Evolutionary conservation across 164 flowering plant genomes (phyloP), one percentile per base, ranked within the genome.

Genomic region (grape (Vitis vinifera)): DNA sequence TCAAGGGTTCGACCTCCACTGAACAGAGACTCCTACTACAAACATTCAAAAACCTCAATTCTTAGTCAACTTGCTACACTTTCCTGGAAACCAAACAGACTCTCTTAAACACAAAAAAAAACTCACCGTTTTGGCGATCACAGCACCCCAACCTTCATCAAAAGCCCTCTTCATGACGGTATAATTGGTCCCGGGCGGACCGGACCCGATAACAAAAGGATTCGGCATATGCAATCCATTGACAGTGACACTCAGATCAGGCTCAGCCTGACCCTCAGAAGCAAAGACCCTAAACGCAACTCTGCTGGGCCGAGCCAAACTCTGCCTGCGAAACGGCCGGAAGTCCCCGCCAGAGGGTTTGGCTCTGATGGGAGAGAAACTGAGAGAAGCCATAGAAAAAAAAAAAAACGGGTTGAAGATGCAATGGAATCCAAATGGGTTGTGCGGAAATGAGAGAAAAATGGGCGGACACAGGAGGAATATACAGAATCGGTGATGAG

Each of bases 141-240:
- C 99, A 62, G 91, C 99, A 61, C 99, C 99, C 99, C 99, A 96
- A 0, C 99, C 99, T 83, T 96, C 99, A 75, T 93, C 97, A 37
- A 96, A 93, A 17, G 99, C 99, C 67, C 89, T 82, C 81, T 93
- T 96, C 99, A 96, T 93, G 65, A 96, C 99, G 3, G 92, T 92
- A 63, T 91, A 93, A 64, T 96, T 96, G 15, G 99, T 96, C 1
- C 99, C 99, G 1, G 98, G 99, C 0, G 99, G 99, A 64, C 99
- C 99, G 55, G 99, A 96, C 65, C 95, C 99, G 75, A 96, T 93
- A 6, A 96, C 98, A 61, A 96, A 96, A 14, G 99, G 99, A 73
- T 93, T 96, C 15, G 98, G 98, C 95, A 96, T 85, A 49, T 84
- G 71, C 79, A 96, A 65, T 55, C 99, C 99, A 73, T 96, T 96